phyloP scores from a whole-genome alignment of 2,329 filamentous ascomycete genomes.

The Sphaerostilbella broomeana region DNA sequence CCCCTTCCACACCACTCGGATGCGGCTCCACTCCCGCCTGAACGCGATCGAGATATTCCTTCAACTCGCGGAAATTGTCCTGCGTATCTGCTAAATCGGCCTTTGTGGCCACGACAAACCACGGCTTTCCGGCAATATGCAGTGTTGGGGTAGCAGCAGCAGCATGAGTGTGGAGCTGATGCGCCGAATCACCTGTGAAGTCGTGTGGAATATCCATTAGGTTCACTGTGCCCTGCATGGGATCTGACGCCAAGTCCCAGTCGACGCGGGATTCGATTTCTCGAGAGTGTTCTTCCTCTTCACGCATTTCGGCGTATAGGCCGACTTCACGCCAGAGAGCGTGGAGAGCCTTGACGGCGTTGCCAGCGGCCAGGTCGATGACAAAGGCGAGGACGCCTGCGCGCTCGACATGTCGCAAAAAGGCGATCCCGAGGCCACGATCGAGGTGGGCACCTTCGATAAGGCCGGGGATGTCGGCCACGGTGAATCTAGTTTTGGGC shows the following conservation, averaged over 20 bases:
- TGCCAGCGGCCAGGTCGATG: constrained; percentile 71
- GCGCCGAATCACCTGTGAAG: constrained; percentile 18
- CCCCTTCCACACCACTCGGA: constrained; percentile 58
- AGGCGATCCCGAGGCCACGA: constrained; percentile 82
- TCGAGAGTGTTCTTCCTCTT: constrained; percentile 63
- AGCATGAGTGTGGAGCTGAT: constrained; percentile 6
- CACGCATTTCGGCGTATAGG: constrained; percentile 73
- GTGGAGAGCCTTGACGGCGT: constrained; percentile 72
- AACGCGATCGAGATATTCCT: constrained; percentile 63
- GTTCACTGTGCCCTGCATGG: constrained; percentile 21
- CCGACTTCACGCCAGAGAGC: constrained; percentile 86
- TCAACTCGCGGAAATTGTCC: constrained; percentile 65
- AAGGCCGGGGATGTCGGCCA: constrained; percentile 92
- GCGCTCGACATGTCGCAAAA: constrained; percentile 89
- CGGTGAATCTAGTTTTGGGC: constrained; percentile 73
- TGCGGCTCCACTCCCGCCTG: constrained; percentile 58
- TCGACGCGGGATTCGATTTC: constrained; percentile 51
- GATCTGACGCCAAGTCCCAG: constrained; percentile 50
- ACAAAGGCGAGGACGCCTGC: constrained; percentile 92
- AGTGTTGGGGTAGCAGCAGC: constrained; percentile 32
- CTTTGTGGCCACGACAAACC: constrained; percentile 94
- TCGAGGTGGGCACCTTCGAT: constrained; percentile 91
- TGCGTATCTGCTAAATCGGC: constrained; percentile 76
- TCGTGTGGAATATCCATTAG: no score
- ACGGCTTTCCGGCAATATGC: constrained; percentile 89